Evolutionary conservation across 2,329 filamentous ascomycete species (phyloP), one percentile per base, ranked within the genome.

Genomic region (Dothidotthia symphoricarpi): DNA sequence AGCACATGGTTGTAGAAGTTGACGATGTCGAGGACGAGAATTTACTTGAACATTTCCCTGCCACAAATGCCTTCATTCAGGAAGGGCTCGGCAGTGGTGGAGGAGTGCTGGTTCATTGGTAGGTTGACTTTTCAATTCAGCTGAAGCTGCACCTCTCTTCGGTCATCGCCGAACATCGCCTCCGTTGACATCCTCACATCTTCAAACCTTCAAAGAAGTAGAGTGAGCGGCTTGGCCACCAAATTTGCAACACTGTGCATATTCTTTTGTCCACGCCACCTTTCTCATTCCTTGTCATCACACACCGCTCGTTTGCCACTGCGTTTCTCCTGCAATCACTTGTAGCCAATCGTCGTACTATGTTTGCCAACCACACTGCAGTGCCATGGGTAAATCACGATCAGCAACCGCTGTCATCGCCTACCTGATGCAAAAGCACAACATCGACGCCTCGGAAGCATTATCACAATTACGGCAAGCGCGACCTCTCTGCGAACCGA

Each of bases 11-110:
- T 44, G 85, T 97, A 49, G 85, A 94, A 50, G 81, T 96, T 28
- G 87, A 97, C 66, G 93, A 98, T 71, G 80, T 90, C 34, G 87
- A 91, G 14, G 88, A 96, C 59, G 84, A 90, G 53, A 88, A 98
- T 67, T 69, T 97, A 34, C 71, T 97, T 13, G 78, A 86, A 46
- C 82, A 94, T 66, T 84, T 97, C 45, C 81, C 89, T 6, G 74
- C 74, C 35, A 85, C 85, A 39, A 86, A 93, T 55, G 76, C 75
- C 31, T 98, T 95, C 68, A 95, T 97, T 53, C 81, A 91, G 54
- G 72, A 81, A 28, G 91, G 82, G 1, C 72, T 97, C 34, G 72
- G 79, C 56, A 68, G 70, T 43, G 73, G 74, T 39, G 80, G 77
- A 38, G 77, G 76, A 36, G 82, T 86, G 26, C 72, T 86, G 45